Conservation (phyloP, 305 asterid genomes). For the Coffea humblotiana region DNA sequence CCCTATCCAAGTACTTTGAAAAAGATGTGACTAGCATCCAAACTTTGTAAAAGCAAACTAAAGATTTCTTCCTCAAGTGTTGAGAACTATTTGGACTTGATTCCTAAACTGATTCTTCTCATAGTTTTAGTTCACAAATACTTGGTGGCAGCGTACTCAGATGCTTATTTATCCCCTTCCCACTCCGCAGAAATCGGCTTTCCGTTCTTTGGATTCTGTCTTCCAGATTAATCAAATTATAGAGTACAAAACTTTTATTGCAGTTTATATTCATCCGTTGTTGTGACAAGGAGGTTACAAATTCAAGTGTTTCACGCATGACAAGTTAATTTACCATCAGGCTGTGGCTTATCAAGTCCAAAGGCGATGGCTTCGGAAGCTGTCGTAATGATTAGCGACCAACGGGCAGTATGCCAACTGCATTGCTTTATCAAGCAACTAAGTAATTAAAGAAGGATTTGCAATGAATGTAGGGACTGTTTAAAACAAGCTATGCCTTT, state of each 20-base stretch:
- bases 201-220: neutral
- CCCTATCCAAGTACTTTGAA: conserved; percentile 5
- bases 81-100: conserved; percentile 17
- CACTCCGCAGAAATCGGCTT: conserved; percentile 14
- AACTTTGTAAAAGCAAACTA: conserved; percentile 17
- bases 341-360: conserved; percentile 7
- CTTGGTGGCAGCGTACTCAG: conserved; percentile 5
- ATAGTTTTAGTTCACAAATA: conserved; percentile 12
- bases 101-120: conserved; percentile 14
- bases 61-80: conserved; percentile 15
- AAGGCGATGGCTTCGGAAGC: neutral
- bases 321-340: neutral
- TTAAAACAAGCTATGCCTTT: neutral
- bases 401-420: neutral
- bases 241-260: neutral
- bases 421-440: conserved; percentile 6
- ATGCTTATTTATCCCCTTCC: conserved; percentile 18
- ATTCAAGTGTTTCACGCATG: neutral
- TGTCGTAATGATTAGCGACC: neutral
- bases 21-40: conserved; percentile 22
- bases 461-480: neutral
- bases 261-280: neutral
- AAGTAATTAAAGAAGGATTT: neutral
- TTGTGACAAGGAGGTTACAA: neutral
- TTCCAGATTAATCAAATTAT: neutral